These are phyloP conservation scores for Euphorbia schlechtendalii DNA, from an alignment of 441 rosid species.

Conservation along the genomic window DNA sequence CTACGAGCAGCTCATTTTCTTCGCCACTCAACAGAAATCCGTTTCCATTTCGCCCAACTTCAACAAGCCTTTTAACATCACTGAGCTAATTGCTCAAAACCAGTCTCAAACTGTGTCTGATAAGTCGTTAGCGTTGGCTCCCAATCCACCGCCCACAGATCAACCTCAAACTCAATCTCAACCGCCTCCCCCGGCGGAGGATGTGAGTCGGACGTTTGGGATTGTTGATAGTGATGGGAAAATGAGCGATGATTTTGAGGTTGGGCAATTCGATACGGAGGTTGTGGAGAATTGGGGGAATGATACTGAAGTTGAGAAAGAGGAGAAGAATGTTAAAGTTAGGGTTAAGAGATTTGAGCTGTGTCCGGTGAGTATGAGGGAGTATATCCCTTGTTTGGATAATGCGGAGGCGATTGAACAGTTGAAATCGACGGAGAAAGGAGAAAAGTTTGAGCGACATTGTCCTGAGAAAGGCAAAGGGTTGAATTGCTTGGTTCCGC, in stretches of 20 bases:
- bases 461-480: slow-evolving; percentile 59
- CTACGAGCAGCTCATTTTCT: slow-evolving; percentile 59
- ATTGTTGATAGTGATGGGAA: slow-evolving; percentile 73
- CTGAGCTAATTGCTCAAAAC: slow-evolving; percentile 32
- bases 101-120: slow-evolving; percentile 25
- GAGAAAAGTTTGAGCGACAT: slow-evolving; percentile 80
- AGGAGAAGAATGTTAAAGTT: slow-evolving; percentile 19
- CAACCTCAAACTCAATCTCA: background rate
- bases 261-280: slow-evolving; percentile 71
- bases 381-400: slow-evolving; percentile 94
- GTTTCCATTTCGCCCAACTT: slow-evolving; percentile 62
- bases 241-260: slow-evolving; percentile 73
- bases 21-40: slow-evolving; percentile 26
- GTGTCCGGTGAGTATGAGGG: slow-evolving; percentile 48
- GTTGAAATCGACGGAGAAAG: slow-evolving; percentile 63
- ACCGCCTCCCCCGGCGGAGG: slow-evolving; percentile 21
- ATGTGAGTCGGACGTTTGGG: slow-evolving; percentile 42
- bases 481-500: slow-evolving; percentile 75
- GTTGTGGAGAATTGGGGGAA: slow-evolving; percentile 50
- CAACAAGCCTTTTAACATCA: slow-evolving; percentile 38
- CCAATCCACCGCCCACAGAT: slow-evolving; percentile 8
- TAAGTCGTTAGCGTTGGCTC: slow-evolving; percentile 22
- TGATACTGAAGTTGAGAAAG: slow-evolving; percentile 29
- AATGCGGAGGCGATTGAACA: slow-evolving; percentile 56
- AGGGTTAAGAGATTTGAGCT: slow-evolving; percentile 33